Evolutionary conservation across 208 protist species (phyloP).

Genomic region (Acanthamoeba culbertsoni): DNA sequence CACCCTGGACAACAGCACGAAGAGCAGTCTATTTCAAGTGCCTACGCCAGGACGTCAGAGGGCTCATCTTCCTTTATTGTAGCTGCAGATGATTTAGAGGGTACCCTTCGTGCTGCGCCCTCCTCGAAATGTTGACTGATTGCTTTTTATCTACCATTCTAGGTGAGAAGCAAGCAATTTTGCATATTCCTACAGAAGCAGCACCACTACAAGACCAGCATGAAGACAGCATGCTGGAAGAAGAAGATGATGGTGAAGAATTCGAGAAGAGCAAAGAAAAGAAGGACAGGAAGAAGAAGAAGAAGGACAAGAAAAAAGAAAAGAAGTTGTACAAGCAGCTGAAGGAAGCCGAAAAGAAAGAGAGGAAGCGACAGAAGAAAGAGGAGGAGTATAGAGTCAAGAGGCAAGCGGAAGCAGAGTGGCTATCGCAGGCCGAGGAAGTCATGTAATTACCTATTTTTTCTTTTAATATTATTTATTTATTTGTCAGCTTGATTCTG

Average conservation of each 20-base stretch:
- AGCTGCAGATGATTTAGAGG: no score
- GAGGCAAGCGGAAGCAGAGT: background rate
- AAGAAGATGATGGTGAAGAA: background rate
- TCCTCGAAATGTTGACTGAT: no score
- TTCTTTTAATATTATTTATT: no score
- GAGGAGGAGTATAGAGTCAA: background rate
- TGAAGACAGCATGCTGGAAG: background rate
- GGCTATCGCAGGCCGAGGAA: no score
- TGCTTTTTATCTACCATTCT: background rate
- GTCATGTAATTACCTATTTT: no score
- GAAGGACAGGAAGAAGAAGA: background rate
- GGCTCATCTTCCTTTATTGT: no score
- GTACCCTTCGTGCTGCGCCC: no score
- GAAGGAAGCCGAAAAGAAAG: background rate
- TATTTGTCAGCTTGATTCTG: no score
- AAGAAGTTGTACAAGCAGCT: background rate
- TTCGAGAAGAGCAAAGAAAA: background rate
- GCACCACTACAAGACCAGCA: background rate
- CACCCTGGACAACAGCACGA: no score
- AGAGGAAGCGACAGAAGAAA: constrained; percentile 2
- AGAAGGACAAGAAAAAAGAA: background rate
- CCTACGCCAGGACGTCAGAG: no score
- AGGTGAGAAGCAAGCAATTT: background rate
- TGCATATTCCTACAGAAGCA: background rate
- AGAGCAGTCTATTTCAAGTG: no score